Percentiles rank a stretch among this genome's conserved stretches.
These are phyloP conservation scores for Tetrapisispora arboricola DNA, from an alignment of 805 yeast species.

Conservation along the genomic window DNA sequence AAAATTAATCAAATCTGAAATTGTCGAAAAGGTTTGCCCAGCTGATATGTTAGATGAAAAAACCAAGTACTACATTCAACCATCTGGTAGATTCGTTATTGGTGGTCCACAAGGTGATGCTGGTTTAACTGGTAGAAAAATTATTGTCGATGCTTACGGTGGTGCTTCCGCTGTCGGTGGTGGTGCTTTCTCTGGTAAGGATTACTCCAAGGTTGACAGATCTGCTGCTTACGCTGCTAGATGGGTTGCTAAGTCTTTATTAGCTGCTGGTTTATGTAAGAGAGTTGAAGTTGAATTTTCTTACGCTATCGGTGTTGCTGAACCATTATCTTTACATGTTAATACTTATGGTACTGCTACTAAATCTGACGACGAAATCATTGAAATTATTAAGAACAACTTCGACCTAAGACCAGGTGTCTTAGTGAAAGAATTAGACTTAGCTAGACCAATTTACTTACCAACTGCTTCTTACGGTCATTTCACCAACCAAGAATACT, in stretches of 20 bases:
- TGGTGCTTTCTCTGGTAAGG: slow-evolving; percentile 99
- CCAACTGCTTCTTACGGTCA: slow-evolving; percentile 99
- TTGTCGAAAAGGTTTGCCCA: slow-evolving; percentile 89
- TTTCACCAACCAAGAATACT: slow-evolving; percentile 96
- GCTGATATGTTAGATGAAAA: slow-evolving; percentile 82
- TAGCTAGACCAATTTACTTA: slow-evolving; percentile 98
- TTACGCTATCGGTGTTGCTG: slow-evolving; percentile 99
- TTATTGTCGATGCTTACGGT: slow-evolving; percentile 99
- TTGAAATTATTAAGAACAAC: slow-evolving; percentile 82
- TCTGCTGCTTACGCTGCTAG: slow-evolving; percentile 99
- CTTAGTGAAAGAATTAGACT: slow-evolving; percentile 88
- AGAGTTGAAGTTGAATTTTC: slow-evolving; percentile 98
- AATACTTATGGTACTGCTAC: slow-evolving; percentile 98
- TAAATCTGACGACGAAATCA: slow-evolving; percentile 81
- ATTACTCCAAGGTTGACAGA: slow-evolving; percentile 98
- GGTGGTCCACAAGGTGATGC: slow-evolving; percentile 99
- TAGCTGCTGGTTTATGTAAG: slow-evolving; percentile 87
- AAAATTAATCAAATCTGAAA: slow-evolving; percentile 61
- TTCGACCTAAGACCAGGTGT: slow-evolving; percentile 99
- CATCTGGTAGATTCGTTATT: slow-evolving; percentile 98
- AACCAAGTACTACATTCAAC: slow-evolving; percentile 97
- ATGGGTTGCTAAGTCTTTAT: slow-evolving; percentile 99
- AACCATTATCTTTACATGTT: slow-evolving; percentile 94
- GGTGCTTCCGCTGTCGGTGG: slow-evolving; percentile 99
- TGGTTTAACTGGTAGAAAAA: slow-evolving; percentile 98